Evolutionary conservation across 345 rosid species (phyloP).

Genomic region (Hypericum perforatum): DNA sequence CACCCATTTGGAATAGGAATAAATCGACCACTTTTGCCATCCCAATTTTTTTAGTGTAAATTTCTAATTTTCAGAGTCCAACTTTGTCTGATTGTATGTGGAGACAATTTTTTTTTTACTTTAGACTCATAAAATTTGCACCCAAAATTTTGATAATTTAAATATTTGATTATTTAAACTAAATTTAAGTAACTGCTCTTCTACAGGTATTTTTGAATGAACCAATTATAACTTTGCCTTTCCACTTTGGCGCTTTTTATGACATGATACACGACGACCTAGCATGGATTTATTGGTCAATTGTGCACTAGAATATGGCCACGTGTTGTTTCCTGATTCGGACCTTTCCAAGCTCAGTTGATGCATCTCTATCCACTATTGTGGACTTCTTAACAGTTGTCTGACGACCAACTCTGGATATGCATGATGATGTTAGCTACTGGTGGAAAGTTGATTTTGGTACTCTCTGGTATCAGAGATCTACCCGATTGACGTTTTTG

Average conservation of each 20-base stretch:
- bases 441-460: background rate
- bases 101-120: too few species aligned
- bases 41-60: too few species aligned
- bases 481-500: too few species aligned
- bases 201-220: too few species aligned
- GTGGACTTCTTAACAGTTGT: constrained; percentile 25
- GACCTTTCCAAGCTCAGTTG: constrained; percentile 1
- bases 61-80: too few species aligned
- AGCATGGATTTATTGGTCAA: constrained; percentile 23
- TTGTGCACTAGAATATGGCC: constrained; percentile 21
- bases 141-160: too few species aligned
- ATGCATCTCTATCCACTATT: constrained; percentile 3
- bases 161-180: too few species aligned
- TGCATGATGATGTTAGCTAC: constrained; percentile 7
- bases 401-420: constrained; percentile 5
- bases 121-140: too few species aligned
- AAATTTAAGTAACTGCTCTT: too few species aligned
- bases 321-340: constrained; percentile 28
- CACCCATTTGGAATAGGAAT: constrained; percentile 41
- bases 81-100: too few species aligned
- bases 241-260: constrained; percentile 20
- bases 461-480: too few species aligned
- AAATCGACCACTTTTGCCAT: constrained; percentile 13
- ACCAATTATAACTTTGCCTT: constrained; percentile 16
- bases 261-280: constrained; percentile 17